Evolutionary conservation across 2,329 filamentous ascomycete genomes (phyloP).

Genomic region (Aureobasidium namibiae): DNA sequence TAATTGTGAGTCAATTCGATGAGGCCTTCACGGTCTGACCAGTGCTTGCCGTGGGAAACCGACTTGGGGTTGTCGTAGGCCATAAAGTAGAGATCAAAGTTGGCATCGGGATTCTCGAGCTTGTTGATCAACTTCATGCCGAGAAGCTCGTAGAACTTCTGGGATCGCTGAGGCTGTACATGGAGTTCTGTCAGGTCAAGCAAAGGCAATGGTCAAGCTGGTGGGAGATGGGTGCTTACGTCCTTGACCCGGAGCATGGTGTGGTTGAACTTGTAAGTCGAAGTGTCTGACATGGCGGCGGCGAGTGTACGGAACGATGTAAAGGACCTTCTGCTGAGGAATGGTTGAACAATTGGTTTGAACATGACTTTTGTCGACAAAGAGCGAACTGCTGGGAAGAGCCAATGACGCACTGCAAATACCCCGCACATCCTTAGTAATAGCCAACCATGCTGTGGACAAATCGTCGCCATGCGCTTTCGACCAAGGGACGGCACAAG

Average conservation of each 20-base stretch:
- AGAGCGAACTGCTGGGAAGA: background rate
- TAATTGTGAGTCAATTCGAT: slow-evolving; percentile 81
- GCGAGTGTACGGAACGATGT: background rate
- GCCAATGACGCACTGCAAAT: slow-evolving; percentile 5
- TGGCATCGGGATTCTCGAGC: slow-evolving; percentile 73
- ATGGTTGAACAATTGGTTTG: background rate
- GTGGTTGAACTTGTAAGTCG: slow-evolving; percentile 59
- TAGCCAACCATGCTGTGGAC: background rate
- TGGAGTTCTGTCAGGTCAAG: background rate
- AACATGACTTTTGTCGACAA: background rate
- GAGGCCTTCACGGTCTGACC: slow-evolving; percentile 65
- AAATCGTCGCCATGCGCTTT: too few relatives aligned
- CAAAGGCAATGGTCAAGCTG: background rate
- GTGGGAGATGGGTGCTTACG: background rate
- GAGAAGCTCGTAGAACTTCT: slow-evolving; percentile 91
- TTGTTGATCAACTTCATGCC: slow-evolving; percentile 80
- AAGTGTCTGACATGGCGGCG: slow-evolving; percentile 46
- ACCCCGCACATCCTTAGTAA: slow-evolving; percentile 9
- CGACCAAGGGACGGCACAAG: background rate
- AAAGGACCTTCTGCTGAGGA: background rate
- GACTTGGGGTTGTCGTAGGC: slow-evolving; percentile 74
- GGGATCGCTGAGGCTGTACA: slow-evolving; percentile 62
- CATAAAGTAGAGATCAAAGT: slow-evolving; percentile 94
- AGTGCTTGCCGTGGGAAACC: slow-evolving; percentile 64
- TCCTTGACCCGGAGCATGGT: slow-evolving; percentile 38